Evolutionary conservation across 352 stramenopile genomes (phyloP).

Genomic region (Phytophthora rubi): DNA sequence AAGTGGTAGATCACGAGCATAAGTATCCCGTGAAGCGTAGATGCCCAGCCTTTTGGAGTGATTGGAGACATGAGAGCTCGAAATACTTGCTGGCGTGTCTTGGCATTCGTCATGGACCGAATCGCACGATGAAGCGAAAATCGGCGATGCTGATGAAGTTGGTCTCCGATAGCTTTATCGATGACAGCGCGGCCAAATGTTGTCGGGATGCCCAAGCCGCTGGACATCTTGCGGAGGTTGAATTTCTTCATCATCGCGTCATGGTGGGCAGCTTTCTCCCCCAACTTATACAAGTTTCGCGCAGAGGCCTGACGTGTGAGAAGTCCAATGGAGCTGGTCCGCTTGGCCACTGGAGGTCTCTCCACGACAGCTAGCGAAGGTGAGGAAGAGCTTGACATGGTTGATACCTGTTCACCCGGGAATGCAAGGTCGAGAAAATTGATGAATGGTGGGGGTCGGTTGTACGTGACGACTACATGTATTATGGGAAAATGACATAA

Average conservation of each 20-base stretch:
- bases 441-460: too few relatives aligned
- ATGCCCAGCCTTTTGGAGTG: constrained; percentile 7
- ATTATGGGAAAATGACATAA: too few relatives aligned
- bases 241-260: constrained; percentile 21
- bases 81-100: not conserved
- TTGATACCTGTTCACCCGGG: too few relatives aligned
- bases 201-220: not conserved
- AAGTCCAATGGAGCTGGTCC: not conserved
- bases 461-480: too few relatives aligned
- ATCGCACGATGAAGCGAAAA: constrained; percentile 8
- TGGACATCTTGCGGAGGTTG: constrained; percentile 22
- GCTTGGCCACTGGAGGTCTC: not conserved
- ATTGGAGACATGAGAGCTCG: constrained; percentile 5
- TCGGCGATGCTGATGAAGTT: not conserved
- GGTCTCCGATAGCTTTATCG: constrained; percentile 7
- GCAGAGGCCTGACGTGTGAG: not conserved
- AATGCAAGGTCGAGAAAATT: too few relatives aligned
- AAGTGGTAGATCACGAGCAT: constrained; percentile 20
- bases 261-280: constrained; percentile 11
- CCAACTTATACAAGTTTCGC: constrained; percentile 12
- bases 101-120: not conserved
- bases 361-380: constrained; percentile 1
- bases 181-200: constrained; percentile 12
- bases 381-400: not conserved
- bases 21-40: constrained; percentile 4